Percentiles rank a stretch among this genome's conserved stretches.
Evolutionary conservation across 208 protist genomes (phyloP).

Genomic region (Wallacemonas sp.): DNA sequence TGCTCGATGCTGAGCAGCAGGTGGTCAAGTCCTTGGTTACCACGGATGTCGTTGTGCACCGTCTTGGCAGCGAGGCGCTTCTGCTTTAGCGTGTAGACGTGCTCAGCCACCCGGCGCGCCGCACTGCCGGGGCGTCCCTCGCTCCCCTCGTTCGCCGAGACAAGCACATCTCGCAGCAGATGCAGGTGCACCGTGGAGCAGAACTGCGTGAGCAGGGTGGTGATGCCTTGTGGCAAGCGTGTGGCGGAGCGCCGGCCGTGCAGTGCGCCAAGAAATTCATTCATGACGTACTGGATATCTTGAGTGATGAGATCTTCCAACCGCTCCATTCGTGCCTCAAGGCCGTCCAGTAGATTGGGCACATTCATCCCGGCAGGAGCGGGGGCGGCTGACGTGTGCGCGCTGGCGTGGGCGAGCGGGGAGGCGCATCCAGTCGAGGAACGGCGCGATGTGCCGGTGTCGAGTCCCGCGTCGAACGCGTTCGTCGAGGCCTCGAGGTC

Average conservation of each 20-base stretch:
- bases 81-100: constrained; percentile 41
- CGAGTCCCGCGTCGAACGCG: not conserved
- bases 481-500: constrained; percentile 43
- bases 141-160: constrained; percentile 5
- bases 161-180: constrained; percentile 42
- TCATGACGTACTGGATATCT: constrained; percentile 80
- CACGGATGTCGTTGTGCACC: constrained; percentile 17
- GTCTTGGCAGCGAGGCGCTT: constrained; percentile 34
- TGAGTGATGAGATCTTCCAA: constrained; percentile 83
- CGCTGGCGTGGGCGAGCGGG: not conserved
- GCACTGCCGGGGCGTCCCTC: constrained; percentile 15
- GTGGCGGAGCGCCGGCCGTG: constrained; percentile 64
- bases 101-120: constrained; percentile 22
- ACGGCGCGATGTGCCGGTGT: not conserved
- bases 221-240: constrained; percentile 77
- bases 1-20: constrained; percentile 74
- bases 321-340: constrained; percentile 35
- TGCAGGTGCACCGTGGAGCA: constrained; percentile 77
- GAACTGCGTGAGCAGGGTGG: constrained; percentile 73
- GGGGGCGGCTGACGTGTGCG: not conserved
- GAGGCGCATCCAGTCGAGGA: not conserved
- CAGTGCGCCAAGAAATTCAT: constrained; percentile 75
- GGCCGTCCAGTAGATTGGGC: constrained; percentile 5
- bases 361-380: not conserved
- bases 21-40: constrained; percentile 25